A percentile compares a stretch with the other conserved stretches of the same genome.
These are phyloP conservation scores for Obelidium mucronatum DNA, from an alignment of 192 early-diverging fungal species.

Conservation along the genomic window DNA sequence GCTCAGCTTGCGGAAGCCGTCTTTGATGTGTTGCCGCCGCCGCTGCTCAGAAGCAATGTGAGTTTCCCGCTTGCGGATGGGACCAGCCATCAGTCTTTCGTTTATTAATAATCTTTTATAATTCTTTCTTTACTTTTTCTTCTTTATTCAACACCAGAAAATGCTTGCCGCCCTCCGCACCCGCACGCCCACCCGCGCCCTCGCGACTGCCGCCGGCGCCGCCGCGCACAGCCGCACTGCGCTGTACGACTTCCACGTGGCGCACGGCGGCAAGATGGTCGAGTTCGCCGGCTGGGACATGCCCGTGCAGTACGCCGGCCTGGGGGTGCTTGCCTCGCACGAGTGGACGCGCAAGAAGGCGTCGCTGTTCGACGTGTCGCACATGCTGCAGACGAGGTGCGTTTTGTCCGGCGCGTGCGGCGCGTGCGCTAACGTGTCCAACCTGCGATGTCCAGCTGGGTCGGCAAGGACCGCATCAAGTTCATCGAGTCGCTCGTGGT, in stretches of 20 bases:
- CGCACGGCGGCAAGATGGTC: constrained; percentile 95
- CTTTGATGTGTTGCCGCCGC: constrained; percentile 87
- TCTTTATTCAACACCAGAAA: constrained; percentile 1
- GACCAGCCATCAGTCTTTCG: neutral
- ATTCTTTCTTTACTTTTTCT: neutral
- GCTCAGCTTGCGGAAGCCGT: constrained; percentile 89
- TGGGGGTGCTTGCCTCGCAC: constrained; percentile 91
- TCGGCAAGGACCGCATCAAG: constrained; percentile 83
- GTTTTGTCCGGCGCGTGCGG: neutral
- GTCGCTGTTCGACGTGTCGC: constrained; percentile 97
- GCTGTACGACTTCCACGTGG: constrained; percentile 91
- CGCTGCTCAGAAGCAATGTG: constrained; percentile 97
- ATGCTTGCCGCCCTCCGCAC: neutral
- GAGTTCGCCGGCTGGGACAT: constrained; percentile 97
- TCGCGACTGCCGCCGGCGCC: neutral
- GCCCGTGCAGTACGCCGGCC: constrained; percentile 89
- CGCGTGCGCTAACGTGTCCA: neutral
- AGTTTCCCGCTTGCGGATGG: constrained; percentile 29
- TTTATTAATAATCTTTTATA: neutral
- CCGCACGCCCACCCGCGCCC: neutral
- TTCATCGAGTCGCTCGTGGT: constrained; percentile 92
- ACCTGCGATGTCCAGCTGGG: constrained; percentile 47
- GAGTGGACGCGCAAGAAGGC: constrained; percentile 85
- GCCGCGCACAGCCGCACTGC: constrained; percentile 33
- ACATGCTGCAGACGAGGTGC: constrained; percentile 95